Conservation (phyloP, 148 eudicot genomes). For the Amaranthus cruentus region DNA sequence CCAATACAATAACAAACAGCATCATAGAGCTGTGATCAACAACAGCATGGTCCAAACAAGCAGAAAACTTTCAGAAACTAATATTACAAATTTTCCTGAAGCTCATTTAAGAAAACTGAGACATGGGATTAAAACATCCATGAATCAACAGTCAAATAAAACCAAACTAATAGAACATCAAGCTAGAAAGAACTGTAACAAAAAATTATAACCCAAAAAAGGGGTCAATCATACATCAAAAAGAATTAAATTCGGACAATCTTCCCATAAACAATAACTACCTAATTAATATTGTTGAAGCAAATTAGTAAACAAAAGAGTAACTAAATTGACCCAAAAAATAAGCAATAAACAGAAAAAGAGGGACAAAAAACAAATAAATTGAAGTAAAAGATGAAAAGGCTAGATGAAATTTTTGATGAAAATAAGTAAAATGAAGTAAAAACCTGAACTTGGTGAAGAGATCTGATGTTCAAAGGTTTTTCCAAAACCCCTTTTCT, state of each 20-base stretch:
- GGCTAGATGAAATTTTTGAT: background rate
- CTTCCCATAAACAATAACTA: background rate
- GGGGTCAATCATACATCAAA: background rate
- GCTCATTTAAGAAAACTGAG: background rate
- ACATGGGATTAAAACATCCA: background rate
- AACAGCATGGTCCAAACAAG: background rate
- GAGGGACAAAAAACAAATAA: background rate
- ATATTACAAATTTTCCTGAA: background rate
- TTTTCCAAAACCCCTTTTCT: background rate
- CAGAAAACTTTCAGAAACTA: conserved; percentile 1
- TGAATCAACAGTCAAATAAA: background rate
- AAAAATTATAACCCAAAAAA: background rate
- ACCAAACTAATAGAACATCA: background rate
- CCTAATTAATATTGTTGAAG: background rate
- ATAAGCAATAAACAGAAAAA: background rate
- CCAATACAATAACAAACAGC: background rate
- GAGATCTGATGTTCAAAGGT: conserved; percentile 9
- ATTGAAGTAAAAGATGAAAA: background rate
- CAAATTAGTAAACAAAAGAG: background rate
- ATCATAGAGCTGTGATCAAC: background rate
- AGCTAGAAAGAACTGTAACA: background rate
- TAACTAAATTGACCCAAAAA: background rate
- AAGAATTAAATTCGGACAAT: background rate
- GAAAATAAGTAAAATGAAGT: background rate
- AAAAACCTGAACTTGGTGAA: conserved; percentile 18